Conservation (phyloP, 139 green algal species). For the Closterium sp. region DNA sequence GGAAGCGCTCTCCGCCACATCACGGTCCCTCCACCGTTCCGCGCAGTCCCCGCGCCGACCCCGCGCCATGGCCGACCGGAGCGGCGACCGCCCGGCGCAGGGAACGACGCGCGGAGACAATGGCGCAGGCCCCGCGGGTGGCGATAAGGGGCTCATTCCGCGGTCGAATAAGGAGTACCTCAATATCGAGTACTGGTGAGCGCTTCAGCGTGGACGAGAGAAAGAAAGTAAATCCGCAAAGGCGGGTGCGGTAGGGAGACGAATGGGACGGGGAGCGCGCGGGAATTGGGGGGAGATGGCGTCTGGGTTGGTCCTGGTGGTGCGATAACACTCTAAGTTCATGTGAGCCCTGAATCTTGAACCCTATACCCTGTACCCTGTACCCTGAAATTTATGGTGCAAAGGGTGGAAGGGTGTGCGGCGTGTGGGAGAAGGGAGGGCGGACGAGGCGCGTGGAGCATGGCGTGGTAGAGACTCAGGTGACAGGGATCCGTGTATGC, state of each 20-base stretch:
- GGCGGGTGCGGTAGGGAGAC: too few species aligned
- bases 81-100: not conserved
- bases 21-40: too few species aligned
- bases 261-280: not conserved
- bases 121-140: not conserved
- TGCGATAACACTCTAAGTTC: not conserved
- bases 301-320: not conserved
- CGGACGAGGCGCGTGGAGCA: not conserved
- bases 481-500: too few species aligned
- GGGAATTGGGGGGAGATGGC: not conserved
- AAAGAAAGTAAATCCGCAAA: not conserved
- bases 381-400: not conserved
- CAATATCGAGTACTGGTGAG: not conserved
- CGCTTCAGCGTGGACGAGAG: not conserved
- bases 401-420: not conserved
- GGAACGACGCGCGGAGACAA: not conserved
- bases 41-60: too few species aligned
- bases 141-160: not conserved
- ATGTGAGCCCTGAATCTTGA: not conserved
- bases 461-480: not conserved
- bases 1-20: too few species aligned
- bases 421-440: not conserved
- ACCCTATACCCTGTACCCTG: not conserved
- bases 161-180: not conserved
- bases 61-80: too few species aligned